Evolutionary conservation across 2,329 filamentous ascomycete species (phyloP), one percentile per base, ranked within the genome.

Genomic region (Epichloe gansuensis): DNA sequence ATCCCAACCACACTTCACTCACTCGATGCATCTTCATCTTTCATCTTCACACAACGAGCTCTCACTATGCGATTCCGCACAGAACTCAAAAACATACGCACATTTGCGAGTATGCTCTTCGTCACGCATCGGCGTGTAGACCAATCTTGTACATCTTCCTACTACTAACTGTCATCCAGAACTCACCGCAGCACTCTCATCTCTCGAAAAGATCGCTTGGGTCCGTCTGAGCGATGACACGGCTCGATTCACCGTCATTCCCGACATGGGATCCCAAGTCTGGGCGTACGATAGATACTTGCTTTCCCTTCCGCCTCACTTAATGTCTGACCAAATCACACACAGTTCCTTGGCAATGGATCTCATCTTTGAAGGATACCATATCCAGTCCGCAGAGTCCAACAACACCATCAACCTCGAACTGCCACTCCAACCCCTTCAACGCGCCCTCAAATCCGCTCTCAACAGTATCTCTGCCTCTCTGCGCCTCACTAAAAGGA

Each of bases 341-440:
- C 7, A 9, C 56, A 82, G 79, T 43, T 79, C 77, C 46, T 70
- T 83, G 28, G 70, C 73, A 25, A 79, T 87, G 77, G 88, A 95
- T 64, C 83, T 89, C 60, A 89, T 98, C 62, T 97, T 98, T 68
- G 79, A 90, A 65, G 75, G 77, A 59, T 95, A 94, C 72, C 81
- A 82, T 51, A 83, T 97, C 59, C 86, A 95, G 67, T 95, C 91
- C 48, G 87, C 87, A 49, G 85, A 90, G 47, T 74, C 75, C 41
- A 76, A 82, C 67, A 95, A 95, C 69, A 88, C 90, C 51, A 96
- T 98, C 71, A 96, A 98, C 70, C 84, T 98, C 57, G 93, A 98
- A 71, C 81, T 98, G 1, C 90, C 93, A 28, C 82, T 97, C n/a
- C 79, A 81, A 13, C 85, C 88, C 2, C 81, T 98, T 23, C 88